A percentile compares a stretch with the other conserved stretches of the same genome.
Evolutionary conservation across 2,329 filamentous ascomycete genomes (phyloP).

Genomic region (Reticulascus tulasneorum): DNA sequence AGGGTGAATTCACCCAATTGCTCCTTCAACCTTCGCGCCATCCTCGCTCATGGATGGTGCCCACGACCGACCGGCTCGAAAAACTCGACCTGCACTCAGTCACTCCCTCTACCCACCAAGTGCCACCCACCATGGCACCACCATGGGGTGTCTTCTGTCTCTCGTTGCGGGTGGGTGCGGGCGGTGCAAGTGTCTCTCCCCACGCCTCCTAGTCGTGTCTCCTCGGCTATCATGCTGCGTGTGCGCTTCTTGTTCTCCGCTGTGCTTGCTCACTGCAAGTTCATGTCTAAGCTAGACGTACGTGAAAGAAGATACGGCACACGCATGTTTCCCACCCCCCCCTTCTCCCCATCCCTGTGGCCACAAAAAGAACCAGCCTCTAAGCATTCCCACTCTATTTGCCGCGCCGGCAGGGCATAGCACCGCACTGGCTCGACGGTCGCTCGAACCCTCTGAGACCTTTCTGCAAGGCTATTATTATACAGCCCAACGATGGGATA

Average conservation of each 20-base stretch:
- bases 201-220: constrained; percentile 6
- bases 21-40: constrained; percentile 11
- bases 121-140: not conserved
- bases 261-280: constrained; percentile 13
- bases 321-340: not conserved
- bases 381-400: too few relatives aligned
- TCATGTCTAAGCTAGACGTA: too few relatives aligned
- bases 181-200: not conserved
- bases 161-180: not conserved
- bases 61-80: not conserved
- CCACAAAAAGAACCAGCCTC: too few relatives aligned
- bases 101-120: not conserved
- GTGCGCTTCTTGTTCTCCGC: constrained; percentile 7
- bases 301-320: too few relatives aligned
- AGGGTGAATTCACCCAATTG: too few relatives aligned
- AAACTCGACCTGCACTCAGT: not conserved
- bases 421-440: too few relatives aligned
- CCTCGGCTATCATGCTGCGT: constrained; percentile 4
- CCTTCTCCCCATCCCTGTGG: constrained; percentile 3
- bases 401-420: too few relatives aligned
- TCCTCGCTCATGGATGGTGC: too few relatives aligned
- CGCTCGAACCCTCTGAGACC: too few relatives aligned
- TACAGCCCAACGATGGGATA: constrained; percentile 5
- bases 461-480: constrained; percentile 12
- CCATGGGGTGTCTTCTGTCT: too few relatives aligned